Percentiles rank a stretch among this genome's conserved stretches.
phyloP scores from a whole-genome alignment of 148 eudicot species.

The Silene latifolia region DNA sequence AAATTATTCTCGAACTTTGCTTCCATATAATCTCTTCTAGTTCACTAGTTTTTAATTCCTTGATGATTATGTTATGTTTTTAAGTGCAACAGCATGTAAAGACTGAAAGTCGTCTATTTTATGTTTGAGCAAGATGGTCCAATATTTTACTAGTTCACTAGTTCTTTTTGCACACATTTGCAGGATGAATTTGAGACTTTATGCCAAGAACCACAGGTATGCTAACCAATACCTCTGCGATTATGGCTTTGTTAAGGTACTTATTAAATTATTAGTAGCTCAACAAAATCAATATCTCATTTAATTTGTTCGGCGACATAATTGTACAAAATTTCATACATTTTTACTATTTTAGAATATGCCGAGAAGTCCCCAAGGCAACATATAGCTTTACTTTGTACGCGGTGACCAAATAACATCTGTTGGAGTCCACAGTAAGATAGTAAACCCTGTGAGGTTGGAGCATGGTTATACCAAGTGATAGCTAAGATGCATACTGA shows the following conservation, averaged over 20 bases:
- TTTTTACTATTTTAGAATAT: background rate
- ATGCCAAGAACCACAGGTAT: slow-evolving; percentile 60
- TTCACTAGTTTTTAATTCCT: background rate
- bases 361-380: background rate
- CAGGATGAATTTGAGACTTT: slow-evolving; percentile 60
- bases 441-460: background rate
- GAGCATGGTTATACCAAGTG: too few relatives aligned
- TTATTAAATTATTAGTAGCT: background rate
- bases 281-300: background rate
- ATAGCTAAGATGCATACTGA: background rate
- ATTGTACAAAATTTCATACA: background rate
- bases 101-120: background rate
- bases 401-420: background rate
- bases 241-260: background rate
- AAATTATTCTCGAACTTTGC: background rate
- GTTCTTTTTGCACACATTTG: slow-evolving; percentile 11
- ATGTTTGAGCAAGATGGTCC: background rate
- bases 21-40: background rate
- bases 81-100: background rate
- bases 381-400: background rate
- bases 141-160: too few relatives aligned
- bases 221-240: slow-evolving; percentile 11
- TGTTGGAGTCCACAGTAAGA: background rate
- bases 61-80: background rate
- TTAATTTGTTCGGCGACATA: background rate